phyloP scores from a whole-genome alignment of 2,329 filamentous ascomycete genomes.

The Scytalidium lignicola region DNA sequence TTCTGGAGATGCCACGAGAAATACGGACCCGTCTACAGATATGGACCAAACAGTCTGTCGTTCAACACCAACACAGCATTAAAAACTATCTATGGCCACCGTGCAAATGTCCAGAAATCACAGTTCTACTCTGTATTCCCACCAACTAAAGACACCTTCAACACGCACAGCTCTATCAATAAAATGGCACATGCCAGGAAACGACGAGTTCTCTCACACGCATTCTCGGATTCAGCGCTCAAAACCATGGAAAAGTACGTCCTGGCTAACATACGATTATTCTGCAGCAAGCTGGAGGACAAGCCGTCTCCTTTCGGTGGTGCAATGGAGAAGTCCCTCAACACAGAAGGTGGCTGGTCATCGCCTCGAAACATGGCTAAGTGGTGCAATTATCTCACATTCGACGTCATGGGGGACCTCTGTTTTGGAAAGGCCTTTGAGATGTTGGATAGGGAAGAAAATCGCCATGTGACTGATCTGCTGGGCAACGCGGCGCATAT shows the following conservation, averaged over 20 bases:
- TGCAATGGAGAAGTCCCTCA: constrained; percentile 17
- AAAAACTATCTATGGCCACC: constrained; percentile 61
- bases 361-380: constrained; percentile 54
- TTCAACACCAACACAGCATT: constrained; percentile 69
- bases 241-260: constrained; percentile 28
- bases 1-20: constrained; percentile 65
- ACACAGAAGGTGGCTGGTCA: constrained; percentile 41
- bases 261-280: constrained; percentile 39
- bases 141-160: constrained; percentile 57
- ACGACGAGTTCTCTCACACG: constrained; percentile 58
- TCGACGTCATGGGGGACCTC: constrained; percentile 46
- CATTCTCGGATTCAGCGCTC: constrained; percentile 42
- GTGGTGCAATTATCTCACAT: constrained; percentile 35
- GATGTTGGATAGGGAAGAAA: constrained; percentile 44
- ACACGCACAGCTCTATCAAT: constrained; percentile 69
- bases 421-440: constrained; percentile 47
- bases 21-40: constrained; percentile 71
- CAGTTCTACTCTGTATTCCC: constrained; percentile 71
- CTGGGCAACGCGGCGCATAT: constrained; percentile 64
- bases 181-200: constrained; percentile 66
- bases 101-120: constrained; percentile 59
- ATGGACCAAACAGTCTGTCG: constrained; percentile 71
- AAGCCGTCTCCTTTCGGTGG: neutral
- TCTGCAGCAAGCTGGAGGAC: constrained; percentile 49
- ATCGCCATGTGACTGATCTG: constrained; percentile 61